These are phyloP conservation scores for Pichia sp. DNA, from an alignment of 1,139 yeast genomes.

Conservation along the genomic window DNA sequence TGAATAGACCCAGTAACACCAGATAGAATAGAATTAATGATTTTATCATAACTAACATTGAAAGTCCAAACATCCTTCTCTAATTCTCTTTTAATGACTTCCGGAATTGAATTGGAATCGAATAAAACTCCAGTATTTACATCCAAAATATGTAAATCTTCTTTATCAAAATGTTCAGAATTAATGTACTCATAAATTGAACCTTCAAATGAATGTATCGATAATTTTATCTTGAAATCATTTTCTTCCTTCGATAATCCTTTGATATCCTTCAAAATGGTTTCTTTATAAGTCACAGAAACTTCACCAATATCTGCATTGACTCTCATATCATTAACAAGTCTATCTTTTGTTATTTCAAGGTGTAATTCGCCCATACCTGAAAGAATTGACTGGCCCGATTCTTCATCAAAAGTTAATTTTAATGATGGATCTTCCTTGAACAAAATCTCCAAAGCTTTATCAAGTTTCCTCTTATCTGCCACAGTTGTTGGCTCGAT, in stretches of 20 bases:
- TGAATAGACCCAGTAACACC: constrained; percentile 70
- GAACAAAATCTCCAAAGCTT: constrained; percentile 55
- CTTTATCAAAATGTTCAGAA: constrained; percentile 21
- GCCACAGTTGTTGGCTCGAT: constrained; percentile 81
- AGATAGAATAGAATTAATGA: constrained; percentile 47
- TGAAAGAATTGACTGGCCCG: constrained; percentile 78
- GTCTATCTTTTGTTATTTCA: constrained; percentile 76
- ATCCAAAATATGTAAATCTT: constrained; percentile 21
- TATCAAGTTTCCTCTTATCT: constrained; percentile 48
- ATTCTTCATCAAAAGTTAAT: constrained; percentile 66
- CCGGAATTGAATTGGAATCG: constrained; percentile 23
- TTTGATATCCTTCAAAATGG: constrained; percentile 32
- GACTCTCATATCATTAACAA: constrained; percentile 74
- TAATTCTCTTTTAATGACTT: constrained; percentile 19
- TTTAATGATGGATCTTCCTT: constrained; percentile 81
- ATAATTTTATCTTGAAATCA: constrained; percentile 32
- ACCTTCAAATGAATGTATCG: constrained; percentile 49
- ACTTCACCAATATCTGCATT: constrained; percentile 73
- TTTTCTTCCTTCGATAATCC: constrained; percentile 13
- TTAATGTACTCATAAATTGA: constrained; percentile 32
- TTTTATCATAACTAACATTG: constrained; percentile 39
- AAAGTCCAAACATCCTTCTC: constrained; percentile 40
- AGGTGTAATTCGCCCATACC: constrained; percentile 97
- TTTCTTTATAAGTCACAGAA: constrained; percentile 84
- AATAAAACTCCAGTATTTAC: constrained; percentile 32